A percentile compares a stretch with the other conserved stretches of the same genome.
phyloP scores from a whole-genome alignment of 2,329 filamentous ascomycete genomes.

The Fusarium piperis region DNA sequence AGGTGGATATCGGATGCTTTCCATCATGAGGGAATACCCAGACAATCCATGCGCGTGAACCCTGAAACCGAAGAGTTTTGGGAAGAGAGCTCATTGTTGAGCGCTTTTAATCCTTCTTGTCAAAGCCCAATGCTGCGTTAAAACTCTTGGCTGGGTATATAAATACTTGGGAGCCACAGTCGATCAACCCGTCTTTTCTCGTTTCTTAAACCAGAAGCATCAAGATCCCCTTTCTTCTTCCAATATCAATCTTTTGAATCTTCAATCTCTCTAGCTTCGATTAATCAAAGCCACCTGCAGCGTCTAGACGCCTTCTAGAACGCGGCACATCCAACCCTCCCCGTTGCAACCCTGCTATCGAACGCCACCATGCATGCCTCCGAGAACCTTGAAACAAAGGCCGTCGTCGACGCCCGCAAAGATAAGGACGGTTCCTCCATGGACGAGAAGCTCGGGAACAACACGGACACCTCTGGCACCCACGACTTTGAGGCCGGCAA shows the following conservation, averaged over 20 bases:
- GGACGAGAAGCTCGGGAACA: not conserved
- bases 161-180: not conserved
- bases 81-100: not conserved
- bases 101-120: not conserved
- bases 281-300: not conserved
- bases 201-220: not conserved
- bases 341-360: not conserved
- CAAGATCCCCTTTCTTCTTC: not conserved
- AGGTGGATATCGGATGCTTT: slow-evolving; percentile 3
- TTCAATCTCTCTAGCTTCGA: not conserved
- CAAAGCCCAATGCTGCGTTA: not conserved
- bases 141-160: not conserved
- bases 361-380: not conserved
- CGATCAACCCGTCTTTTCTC: not conserved
- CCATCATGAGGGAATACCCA: not conserved
- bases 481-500: not conserved
- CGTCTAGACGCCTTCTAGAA: not conserved
- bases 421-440: not conserved
- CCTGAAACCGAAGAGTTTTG: not conserved
- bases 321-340: not conserved
- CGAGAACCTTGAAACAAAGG: not conserved
- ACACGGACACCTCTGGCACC: not conserved
- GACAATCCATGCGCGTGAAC: not conserved
- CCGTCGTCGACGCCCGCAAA: not conserved
- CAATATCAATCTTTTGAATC: not conserved